phyloP scores from a whole-genome alignment of 805 yeast species.

The Saitoella complicata region DNA sequence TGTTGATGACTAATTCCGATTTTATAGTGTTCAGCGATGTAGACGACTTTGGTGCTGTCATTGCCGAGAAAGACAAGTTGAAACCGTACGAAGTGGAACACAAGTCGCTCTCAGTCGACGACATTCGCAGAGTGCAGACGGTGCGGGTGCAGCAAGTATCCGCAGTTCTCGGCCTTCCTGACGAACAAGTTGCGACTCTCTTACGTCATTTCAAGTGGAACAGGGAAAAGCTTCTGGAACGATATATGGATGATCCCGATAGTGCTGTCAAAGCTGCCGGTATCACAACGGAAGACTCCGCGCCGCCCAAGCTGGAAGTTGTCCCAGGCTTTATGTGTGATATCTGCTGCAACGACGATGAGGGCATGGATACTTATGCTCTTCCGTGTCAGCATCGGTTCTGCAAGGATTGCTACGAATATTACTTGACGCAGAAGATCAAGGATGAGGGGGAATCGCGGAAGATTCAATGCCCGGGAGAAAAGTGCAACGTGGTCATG shows the following conservation, averaged over 20 bases:
- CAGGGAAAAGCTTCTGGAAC: slow-evolving; percentile 39
- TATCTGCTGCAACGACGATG: slow-evolving; percentile 55
- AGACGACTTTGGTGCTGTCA: no score
- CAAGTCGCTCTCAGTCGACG: no score
- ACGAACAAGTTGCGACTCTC: slow-evolving; percentile 28
- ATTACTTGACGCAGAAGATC: slow-evolving; percentile 36
- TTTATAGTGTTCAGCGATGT: no score
- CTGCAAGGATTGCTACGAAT: slow-evolving; percentile 53
- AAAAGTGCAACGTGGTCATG: slow-evolving; percentile 32
- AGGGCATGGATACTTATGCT: slow-evolving; percentile 26
- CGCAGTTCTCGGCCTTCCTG: slow-evolving; percentile 24
- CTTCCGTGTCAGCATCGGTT: slow-evolving; percentile 55
- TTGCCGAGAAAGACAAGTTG: no score
- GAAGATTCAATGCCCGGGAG: slow-evolving; percentile 48
- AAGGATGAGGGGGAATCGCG: slow-evolving; percentile 21
- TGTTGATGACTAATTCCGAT: no score
- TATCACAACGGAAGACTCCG: slow-evolving; percentile 10
- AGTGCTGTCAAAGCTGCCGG: slow-evolving; percentile 24
- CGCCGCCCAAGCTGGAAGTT: slow-evolving; percentile 11
- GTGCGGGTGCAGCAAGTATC: slow-evolving; percentile 17
- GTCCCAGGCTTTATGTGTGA: slow-evolving; percentile 31
- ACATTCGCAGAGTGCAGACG: no score
- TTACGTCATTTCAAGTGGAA: slow-evolving; percentile 42
- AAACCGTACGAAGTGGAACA: no score
- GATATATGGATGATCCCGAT: slow-evolving; percentile 31